These are phyloP conservation scores for Aspergillus alliaceus DNA, from an alignment of 2,329 filamentous ascomycete genomes.

Conservation along the genomic window DNA sequence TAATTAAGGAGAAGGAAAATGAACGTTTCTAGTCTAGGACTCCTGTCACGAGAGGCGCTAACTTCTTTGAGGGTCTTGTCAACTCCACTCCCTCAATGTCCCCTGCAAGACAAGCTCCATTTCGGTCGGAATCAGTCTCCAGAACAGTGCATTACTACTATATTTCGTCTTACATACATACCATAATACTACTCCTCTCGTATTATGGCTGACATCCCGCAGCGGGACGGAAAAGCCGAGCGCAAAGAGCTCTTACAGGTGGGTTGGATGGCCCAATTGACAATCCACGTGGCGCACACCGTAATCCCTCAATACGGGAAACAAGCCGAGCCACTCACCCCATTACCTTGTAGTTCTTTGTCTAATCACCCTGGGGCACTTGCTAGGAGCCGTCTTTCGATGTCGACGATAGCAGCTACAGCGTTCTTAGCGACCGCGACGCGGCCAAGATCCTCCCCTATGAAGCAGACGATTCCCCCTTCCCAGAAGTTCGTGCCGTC, in stretches of 20 bases:
- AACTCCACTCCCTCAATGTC: neutral
- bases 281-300: neutral
- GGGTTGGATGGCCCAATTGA: neutral
- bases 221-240: neutral
- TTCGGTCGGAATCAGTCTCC: neutral
- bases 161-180: too few species aligned
- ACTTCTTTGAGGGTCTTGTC: neutral
- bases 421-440: slow-evolving; percentile 32
- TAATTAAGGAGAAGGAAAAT: too few species aligned
- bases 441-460: slow-evolving; percentile 34
- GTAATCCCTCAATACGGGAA: neutral
- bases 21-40: too few species aligned
- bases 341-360: neutral
- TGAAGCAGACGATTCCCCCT: slow-evolving; percentile 39
- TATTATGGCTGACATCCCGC: neutral
- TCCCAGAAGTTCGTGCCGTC: slow-evolving; percentile 40
- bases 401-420: slow-evolving; percentile 14
- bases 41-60: too few species aligned
- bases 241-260: slow-evolving; percentile 1
- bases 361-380: neutral
- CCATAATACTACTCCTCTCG: neutral
- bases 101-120: neutral
- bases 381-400: slow-evolving; percentile 16
- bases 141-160: too few species aligned
- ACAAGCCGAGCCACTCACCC: neutral